phyloP scores from a whole-genome alignment of 2,329 filamentous ascomycete genomes.

The Ophiobolus disseminans region DNA sequence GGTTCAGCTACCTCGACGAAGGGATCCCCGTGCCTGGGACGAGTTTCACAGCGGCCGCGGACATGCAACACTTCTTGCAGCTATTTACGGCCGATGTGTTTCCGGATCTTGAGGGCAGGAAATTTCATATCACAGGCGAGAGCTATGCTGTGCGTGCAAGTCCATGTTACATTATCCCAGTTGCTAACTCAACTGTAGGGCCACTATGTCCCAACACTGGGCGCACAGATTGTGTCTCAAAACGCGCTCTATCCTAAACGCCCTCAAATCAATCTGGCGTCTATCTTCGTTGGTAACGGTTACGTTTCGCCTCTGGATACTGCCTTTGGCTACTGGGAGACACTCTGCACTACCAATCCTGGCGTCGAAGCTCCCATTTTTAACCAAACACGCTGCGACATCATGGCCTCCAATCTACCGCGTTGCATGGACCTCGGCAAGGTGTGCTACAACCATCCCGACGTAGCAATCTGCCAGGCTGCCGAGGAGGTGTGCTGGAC shows the following conservation, averaged over 20 bases:
- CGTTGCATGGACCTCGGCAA: slow-evolving; percentile 54
- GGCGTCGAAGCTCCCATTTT: slow-evolving; percentile 53
- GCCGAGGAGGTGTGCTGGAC: slow-evolving; percentile 48
- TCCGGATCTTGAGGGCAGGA: slow-evolving; percentile 46
- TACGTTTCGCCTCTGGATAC: slow-evolving; percentile 53
- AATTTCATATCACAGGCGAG: slow-evolving; percentile 59
- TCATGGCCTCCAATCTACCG: slow-evolving; percentile 55
- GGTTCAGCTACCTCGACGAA: slow-evolving; percentile 50
- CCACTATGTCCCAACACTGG: slow-evolving; percentile 57
- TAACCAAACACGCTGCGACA: slow-evolving; percentile 56
- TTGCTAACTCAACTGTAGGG: slow-evolving; percentile 42
- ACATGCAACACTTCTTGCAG: slow-evolving; percentile 60
- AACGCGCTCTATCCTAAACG: slow-evolving; percentile 52
- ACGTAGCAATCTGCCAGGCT: slow-evolving; percentile 52
- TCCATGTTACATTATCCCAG: neutral
- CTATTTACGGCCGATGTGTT: slow-evolving; percentile 57
- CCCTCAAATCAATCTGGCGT: slow-evolving; percentile 53
- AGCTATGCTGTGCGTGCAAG: slow-evolving; percentile 53
- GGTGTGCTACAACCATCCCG: slow-evolving; percentile 51
- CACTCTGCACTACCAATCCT: slow-evolving; percentile 56
- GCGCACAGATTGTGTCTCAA: slow-evolving; percentile 54
- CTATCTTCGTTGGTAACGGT: slow-evolving; percentile 57
- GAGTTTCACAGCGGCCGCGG: slow-evolving; percentile 55
- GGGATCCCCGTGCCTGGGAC: slow-evolving; percentile 43
- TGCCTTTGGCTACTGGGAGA: slow-evolving; percentile 56